Conservation (phyloP, 371 early-diverging fungal species). For the Choanephora cucurbitarum region DNA sequence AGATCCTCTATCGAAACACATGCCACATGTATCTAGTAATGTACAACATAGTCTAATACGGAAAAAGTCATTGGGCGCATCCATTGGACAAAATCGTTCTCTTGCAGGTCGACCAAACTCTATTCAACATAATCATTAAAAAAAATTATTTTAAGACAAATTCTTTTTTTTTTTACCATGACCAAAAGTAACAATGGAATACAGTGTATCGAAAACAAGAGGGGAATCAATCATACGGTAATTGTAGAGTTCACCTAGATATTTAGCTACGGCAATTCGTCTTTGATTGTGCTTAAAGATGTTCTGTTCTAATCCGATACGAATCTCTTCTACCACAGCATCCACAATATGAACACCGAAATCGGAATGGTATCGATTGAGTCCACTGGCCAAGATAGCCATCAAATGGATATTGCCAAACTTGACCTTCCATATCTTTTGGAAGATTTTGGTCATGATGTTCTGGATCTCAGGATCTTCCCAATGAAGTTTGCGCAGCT, state of each 20-base stretch:
- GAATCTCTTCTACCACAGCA: slow-evolving; percentile 83
- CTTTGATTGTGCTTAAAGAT: slow-evolving; percentile 90
- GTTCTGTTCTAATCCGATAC: slow-evolving; percentile 81
- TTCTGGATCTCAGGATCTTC: slow-evolving; percentile 52
- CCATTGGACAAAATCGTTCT: slow-evolving; percentile 68
- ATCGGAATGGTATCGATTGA: slow-evolving; percentile 80
- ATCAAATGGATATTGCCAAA: slow-evolving; percentile 82
- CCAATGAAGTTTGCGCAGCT: slow-evolving; percentile 91
- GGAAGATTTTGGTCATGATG: slow-evolving; percentile 62
- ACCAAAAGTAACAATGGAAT: slow-evolving; percentile 82
- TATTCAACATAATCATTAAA: slow-evolving; percentile 31
- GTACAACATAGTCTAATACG: slow-evolving; percentile 88
- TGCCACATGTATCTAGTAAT: slow-evolving; percentile 87
- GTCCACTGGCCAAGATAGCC: slow-evolving; percentile 79
- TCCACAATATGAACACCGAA: slow-evolving; percentile 91
- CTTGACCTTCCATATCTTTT: slow-evolving; percentile 92
- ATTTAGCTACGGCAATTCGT: slow-evolving; percentile 79
- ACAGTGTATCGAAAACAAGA: slow-evolving; percentile 83
- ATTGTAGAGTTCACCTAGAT: slow-evolving; percentile 90
- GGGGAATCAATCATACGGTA: slow-evolving; percentile 82
- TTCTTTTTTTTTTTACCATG: slow-evolving; percentile 57
- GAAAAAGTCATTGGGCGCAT: slow-evolving; percentile 91
- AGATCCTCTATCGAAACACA: slow-evolving; percentile 75
- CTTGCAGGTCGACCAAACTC: slow-evolving; percentile 76
- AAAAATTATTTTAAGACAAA: no score